These are phyloP conservation scores for Agaricales sp. DNA, from an alignment of 1,284 basidiomycete genomes.

Conservation along the genomic window DNA sequence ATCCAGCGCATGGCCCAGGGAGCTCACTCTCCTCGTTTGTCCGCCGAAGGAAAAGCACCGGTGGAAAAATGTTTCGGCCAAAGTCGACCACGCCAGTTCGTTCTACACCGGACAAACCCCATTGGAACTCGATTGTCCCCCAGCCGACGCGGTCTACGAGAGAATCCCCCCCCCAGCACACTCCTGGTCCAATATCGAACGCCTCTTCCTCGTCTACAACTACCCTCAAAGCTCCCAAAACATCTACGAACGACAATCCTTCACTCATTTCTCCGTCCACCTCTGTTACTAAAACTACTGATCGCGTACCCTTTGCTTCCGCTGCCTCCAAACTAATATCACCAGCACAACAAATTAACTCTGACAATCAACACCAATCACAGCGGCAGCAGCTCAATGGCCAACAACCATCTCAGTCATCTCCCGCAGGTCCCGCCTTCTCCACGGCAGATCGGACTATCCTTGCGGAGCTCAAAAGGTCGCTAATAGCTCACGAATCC, in stretches of 20 bases:
- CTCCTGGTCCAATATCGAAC: not conserved
- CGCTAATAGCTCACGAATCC: constrained; percentile 34
- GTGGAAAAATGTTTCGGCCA: not conserved
- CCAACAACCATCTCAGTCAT: not conserved
- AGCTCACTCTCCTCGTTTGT: not conserved
- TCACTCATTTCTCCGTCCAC: not conserved
- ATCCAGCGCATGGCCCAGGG: not conserved
- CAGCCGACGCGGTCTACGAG: not conserved
- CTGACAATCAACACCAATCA: not conserved
- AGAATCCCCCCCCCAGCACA: not conserved
- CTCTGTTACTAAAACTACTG: not conserved
- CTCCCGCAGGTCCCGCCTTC: constrained; percentile 22
- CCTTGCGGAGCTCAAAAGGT: constrained; percentile 40
- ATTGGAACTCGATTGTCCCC: not conserved
- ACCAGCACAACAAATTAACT: no score
- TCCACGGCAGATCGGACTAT: constrained; percentile 52
- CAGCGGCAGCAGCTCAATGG: not conserved
- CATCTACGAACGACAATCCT: not conserved
- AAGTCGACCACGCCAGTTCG: not conserved
- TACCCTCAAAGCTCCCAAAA: not conserved
- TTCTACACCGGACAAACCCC: not conserved
- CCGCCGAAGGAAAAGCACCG: not conserved
- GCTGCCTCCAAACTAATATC: no score
- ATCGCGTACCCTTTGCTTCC: no score
- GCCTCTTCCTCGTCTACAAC: not conserved